These are phyloP conservation scores for Yarrowia osloensis DNA, from an alignment of 805 yeast genomes.

Conservation along the genomic window DNA sequence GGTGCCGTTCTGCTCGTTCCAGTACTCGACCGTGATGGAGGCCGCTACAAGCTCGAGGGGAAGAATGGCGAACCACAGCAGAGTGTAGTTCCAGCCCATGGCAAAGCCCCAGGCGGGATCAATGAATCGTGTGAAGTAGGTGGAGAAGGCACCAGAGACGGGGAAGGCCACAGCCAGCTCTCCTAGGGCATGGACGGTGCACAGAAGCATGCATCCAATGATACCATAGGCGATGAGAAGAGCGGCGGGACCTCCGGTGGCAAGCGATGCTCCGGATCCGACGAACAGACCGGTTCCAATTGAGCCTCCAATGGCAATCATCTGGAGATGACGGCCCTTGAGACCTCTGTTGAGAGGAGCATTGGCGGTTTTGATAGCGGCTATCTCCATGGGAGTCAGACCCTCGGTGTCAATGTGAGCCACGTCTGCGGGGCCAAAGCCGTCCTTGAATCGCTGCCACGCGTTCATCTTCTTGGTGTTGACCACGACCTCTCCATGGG, in stretches of 20 bases:
- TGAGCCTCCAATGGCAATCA: conserved; percentile 83
- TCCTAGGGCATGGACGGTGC: conserved; percentile 67
- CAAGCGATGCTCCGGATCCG: conserved; percentile 53
- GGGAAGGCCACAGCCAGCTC: conserved; percentile 68
- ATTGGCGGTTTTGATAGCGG: conserved; percentile 49
- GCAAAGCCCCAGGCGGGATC: conserved; percentile 68
- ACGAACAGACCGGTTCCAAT: conserved; percentile 75
- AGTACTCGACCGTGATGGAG: conserved; percentile 54
- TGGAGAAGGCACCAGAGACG: conserved; percentile 58
- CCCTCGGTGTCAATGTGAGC: conserved; percentile 43
- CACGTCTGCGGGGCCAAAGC: conserved; percentile 17
- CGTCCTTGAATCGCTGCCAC: conserved; percentile 12
- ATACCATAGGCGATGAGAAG: conserved; percentile 60
- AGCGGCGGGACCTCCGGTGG: conserved; percentile 56
- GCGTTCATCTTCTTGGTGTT: conserved; percentile 23
- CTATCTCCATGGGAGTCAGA: conserved; percentile 43
- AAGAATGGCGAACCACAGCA: conserved; percentile 61
- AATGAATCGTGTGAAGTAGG: conserved; percentile 58
- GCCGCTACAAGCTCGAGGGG: conserved; percentile 67
- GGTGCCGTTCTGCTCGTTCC: conserved; percentile 57
- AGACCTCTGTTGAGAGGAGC: conserved; percentile 56
- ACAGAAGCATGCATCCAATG: conserved; percentile 64
- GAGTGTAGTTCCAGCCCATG: conserved; percentile 66
- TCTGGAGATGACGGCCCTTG: conserved; percentile 46
- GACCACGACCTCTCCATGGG: conserved; percentile 14